Evolutionary conservation across 129 eudicot species (phyloP), one percentile per base, ranked within the genome.

Genomic region (Pseudognaphalium luteoalbum): DNA sequence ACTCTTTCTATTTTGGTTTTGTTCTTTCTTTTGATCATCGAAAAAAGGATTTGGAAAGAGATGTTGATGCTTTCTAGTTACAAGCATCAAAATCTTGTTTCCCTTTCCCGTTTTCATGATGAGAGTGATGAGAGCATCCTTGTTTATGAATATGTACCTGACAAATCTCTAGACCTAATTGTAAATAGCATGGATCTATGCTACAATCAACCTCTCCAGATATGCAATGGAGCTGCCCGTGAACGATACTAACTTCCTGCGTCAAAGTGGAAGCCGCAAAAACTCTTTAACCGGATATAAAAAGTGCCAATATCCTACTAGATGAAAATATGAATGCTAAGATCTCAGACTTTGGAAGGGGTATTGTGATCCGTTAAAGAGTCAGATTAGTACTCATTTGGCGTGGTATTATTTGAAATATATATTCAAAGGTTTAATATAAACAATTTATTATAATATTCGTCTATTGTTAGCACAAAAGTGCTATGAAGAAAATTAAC

Each of bases 381-480:
- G 69, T 64, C 42, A 5, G 69, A 64, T 33, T 44, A 32, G 6
- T 64, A 64, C 69, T 64, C 69, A 29, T 64, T 64, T 64, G 42
- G 69, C 7, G 44, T 64, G 11, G 42, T 64, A 14, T 15, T 64
- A 6, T 64, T 64, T 64, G 42, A 64, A 64, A 64, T 30, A 16
- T 29, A 29, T 5, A 4, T 14, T 25, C 16, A 33, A 30, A 29
- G 25, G 22, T 32, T 64, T 64, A 29, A 3, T 30, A 64, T 64
- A 44, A 10, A 32, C 15, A 64, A 2, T 25, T 64, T 30, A 1
- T 2, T 44, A 64, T 15, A 60, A 60, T 20, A 11, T 20, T 15
- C 25, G 14, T 5, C 3, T 8, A 30, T 28, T 2, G 14, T 41
- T 41, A 14, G 3, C 50, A 41, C 14, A 41, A 41, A 41, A 41